Evolutionary conservation across 805 yeast species (phyloP).

Genomic region (Teunomyces gatunensis): DNA sequence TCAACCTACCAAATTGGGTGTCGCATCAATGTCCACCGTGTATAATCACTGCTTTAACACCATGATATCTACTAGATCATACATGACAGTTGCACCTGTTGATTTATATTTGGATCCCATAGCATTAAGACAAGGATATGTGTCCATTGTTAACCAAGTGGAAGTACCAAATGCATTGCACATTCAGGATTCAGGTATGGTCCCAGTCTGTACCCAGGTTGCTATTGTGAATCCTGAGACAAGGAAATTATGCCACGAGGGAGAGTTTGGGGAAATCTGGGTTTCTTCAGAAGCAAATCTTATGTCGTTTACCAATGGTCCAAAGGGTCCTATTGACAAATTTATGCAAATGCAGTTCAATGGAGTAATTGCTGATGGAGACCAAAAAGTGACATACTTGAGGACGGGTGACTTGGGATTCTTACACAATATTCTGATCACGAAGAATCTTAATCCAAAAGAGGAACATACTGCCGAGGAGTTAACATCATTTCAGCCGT

Average conservation of each 20-base stretch:
- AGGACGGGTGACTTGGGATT: slow-evolving; percentile 96
- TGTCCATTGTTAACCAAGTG: slow-evolving; percentile 73
- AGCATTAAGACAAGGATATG: slow-evolving; percentile 85
- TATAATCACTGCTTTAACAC: slow-evolving; percentile 82
- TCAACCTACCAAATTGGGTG: slow-evolving; percentile 59
- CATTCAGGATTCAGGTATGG: slow-evolving; percentile 93
- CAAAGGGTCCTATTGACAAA: slow-evolving; percentile 49
- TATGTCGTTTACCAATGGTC: slow-evolving; percentile 54
- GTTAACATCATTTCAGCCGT: slow-evolving; percentile 58
- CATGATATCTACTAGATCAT: slow-evolving; percentile 78
- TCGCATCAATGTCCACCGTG: slow-evolving; percentile 70
- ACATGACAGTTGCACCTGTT: slow-evolving; percentile 83
- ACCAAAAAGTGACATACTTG: slow-evolving; percentile 57
- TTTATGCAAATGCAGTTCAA: slow-evolving; percentile 52
- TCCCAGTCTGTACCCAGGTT: slow-evolving; percentile 89
- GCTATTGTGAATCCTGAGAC: slow-evolving; percentile 97
- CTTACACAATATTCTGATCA: slow-evolving; percentile 64
- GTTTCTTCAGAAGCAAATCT: slow-evolving; percentile 86
- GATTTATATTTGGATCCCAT: slow-evolving; percentile 84
- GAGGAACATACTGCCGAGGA: slow-evolving; percentile 14
- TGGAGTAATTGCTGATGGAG: slow-evolving; percentile 64
- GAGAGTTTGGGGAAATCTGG: slow-evolving; percentile 98
- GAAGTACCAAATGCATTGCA: slow-evolving; percentile 68
- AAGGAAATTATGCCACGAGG: slow-evolving; percentile 67
- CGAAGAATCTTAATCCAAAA: slow-evolving; percentile 37